Evolutionary conservation across 2,329 filamentous ascomycete species (phyloP).

Genomic region (Ophiocordyceps camponoti-saundersi): DNA sequence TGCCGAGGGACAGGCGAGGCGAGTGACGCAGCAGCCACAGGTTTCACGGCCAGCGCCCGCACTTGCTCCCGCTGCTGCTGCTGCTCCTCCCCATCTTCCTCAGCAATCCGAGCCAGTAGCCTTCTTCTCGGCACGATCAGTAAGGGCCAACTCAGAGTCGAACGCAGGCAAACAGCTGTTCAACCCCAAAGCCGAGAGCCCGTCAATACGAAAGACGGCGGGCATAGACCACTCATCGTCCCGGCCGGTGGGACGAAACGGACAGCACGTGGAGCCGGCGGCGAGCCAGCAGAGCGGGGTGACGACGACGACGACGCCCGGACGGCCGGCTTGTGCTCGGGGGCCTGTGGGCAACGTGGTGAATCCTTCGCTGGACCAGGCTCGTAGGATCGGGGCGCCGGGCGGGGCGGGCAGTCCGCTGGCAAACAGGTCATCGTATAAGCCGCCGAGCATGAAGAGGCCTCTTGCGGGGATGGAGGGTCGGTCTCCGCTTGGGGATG

Average conservation of each 20-base stretch:
- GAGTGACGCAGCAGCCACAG: neutral
- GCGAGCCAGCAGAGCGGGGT: slow-evolving; percentile 10
- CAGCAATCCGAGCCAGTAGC: slow-evolving; percentile 27
- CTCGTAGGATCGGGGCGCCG: slow-evolving; percentile 42
- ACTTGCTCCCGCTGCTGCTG: neutral
- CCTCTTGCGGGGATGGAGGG: slow-evolving; percentile 14
- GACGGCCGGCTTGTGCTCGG: slow-evolving; percentile 9
- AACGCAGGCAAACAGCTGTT: slow-evolving; percentile 33
- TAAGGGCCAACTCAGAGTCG: slow-evolving; percentile 14
- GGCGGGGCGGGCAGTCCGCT: slow-evolving; percentile 36
- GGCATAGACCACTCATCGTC: slow-evolving; percentile 71
- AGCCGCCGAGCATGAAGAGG: slow-evolving; percentile 41
- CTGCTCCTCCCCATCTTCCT: slow-evolving; percentile 4
- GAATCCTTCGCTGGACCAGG: slow-evolving; percentile 36
- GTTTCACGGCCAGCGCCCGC: slow-evolving; percentile 11
- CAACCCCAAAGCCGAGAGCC: slow-evolving; percentile 60
- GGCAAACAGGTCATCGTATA: slow-evolving; percentile 39
- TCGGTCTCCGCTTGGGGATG: slow-evolving; percentile 31
- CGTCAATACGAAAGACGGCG: slow-evolving; percentile 76
- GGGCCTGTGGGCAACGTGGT: slow-evolving; percentile 21
- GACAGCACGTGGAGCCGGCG: slow-evolving; percentile 30
- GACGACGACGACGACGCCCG: slow-evolving; percentile 6
- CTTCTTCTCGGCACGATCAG: slow-evolving; percentile 56
- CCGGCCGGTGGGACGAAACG: slow-evolving; percentile 47
- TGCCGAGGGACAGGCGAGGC: neutral